Evolutionary conservation across 371 early-diverging fungal genomes (phyloP).

Genomic region (Apophysomyces sp.): DNA sequence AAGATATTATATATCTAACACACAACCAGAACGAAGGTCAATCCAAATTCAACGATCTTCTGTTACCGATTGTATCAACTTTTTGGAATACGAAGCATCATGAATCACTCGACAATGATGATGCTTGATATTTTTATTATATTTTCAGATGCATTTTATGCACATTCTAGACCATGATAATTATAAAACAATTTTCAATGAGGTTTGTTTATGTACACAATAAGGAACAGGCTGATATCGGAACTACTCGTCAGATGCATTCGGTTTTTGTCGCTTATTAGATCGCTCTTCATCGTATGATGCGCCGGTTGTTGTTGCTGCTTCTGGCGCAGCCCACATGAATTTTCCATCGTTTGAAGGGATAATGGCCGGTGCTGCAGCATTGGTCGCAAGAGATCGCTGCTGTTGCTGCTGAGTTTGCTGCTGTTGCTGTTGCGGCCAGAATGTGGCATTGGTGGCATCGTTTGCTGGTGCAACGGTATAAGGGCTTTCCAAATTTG

Average conservation of each 20-base stretch:
- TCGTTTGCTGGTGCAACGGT: constrained; percentile 6
- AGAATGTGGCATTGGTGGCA: constrained; percentile 31
- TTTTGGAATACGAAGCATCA: no score
- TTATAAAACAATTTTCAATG: neutral
- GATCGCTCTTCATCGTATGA: neutral
- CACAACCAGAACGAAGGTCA: no score
- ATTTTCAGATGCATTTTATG: constrained; percentile 1
- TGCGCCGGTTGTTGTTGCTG: neutral
- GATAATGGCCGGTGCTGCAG: constrained; percentile 24
- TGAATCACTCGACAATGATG: no score
- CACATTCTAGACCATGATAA: neutral
- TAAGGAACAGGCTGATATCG: neutral
- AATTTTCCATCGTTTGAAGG: constrained; percentile 33
- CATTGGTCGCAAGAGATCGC: constrained; percentile 5
- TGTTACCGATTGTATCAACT: no score
- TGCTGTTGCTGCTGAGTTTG: no score
- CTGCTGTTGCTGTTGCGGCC: constrained; percentile 38
- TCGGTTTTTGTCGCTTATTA: neutral
- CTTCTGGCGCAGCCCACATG: constrained; percentile 20
- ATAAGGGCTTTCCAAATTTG: constrained; percentile 5
- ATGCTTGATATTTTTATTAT: neutral
- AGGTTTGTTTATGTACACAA: neutral
- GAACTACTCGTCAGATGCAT: neutral
- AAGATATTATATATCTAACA: no score
- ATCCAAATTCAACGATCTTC: no score